Base-by-base conservation (phyloP, 805 yeast genomes). In the Myxozyma sirexii region DNA sequence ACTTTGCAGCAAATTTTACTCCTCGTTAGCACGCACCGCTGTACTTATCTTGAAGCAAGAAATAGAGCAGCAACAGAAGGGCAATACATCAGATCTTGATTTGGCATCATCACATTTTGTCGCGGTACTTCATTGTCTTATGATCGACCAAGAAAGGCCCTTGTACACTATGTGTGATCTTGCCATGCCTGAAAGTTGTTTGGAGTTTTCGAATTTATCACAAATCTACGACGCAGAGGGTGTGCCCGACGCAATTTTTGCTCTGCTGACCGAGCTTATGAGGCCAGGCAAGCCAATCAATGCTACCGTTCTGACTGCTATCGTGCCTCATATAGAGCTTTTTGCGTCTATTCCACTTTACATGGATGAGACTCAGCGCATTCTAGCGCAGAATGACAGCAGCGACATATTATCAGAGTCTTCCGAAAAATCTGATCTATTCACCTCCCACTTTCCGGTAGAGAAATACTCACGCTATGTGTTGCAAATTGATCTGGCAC, bases 311-410 rank as follows among this genome's bases (percentile, higher is more conserved):
- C 29, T 51, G 29, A 33, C 35, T 12, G 54, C 44, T 10, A 17
- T 49, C 19, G 10, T 57, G 8, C 56, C 60, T 7, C 39, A 41
- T 29, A 21, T 57, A 12, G 56, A 57, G 38, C 43, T 52, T 3
- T 17, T 45, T 6, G 37, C 47, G 23, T 31, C 44, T 3, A 49
- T 33, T 10, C 41, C 41, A 10, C 17, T 41, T 24, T 51, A 33
- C 13, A 51, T 51, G 47, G 38, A 29, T 29, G 52, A 38, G 39
- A 46, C 26, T 26, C 57, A 39, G 24, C 47, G 26, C n/a, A 27
- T 47, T 21, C 19, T 35, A 13, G 33, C 12, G 33, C 53, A n/a
- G 33, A 26, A 35, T 7, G 37, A 39, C 17, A n/a, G 37, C 13
- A 17, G 37, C 12, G 38, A 39, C 24, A 46, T 39, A 4, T 19